Evolutionary conservation across 139 green algal genomes (phyloP).

Genomic region (Haematococcus sp.): DNA sequence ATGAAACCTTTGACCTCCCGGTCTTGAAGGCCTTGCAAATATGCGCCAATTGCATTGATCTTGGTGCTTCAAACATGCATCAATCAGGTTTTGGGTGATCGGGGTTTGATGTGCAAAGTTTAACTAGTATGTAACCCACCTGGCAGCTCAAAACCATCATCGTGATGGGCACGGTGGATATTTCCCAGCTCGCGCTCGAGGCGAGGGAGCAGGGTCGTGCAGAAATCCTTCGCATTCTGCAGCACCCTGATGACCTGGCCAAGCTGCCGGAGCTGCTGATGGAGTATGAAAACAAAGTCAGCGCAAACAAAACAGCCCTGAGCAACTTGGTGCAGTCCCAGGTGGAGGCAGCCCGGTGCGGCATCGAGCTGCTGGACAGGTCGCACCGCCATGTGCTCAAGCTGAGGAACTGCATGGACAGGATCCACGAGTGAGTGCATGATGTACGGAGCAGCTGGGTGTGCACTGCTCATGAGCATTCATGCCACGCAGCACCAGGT

Average conservation of each 20-base stretch:
- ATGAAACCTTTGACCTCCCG: too few species aligned
- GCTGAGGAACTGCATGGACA: conserved; percentile 41
- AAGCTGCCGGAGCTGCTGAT: conserved; percentile 40
- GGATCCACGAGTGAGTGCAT: conserved; percentile 42
- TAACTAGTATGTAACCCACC: too few species aligned
- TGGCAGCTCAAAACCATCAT: conserved; percentile 4
- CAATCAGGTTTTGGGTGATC: too few species aligned
- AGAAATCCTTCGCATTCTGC: conserved; percentile 47
- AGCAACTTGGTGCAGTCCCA: conserved; percentile 20
- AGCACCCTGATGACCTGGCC: conserved; percentile 64
- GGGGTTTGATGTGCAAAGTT: too few species aligned
- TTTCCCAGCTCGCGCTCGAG: conserved; percentile 25
- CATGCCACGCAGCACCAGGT: not conserved
- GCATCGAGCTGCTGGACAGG: conserved; percentile 68
- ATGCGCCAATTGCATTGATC: too few species aligned
- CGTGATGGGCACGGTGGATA: conserved; percentile 4
- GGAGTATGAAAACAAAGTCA: conserved; percentile 39
- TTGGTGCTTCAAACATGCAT: not conserved
- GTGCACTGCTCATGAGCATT: not conserved
- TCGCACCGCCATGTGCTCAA: conserved; percentile 51
- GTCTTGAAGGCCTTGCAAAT: too few species aligned
- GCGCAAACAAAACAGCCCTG: conserved; percentile 19
- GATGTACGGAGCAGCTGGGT: too few species aligned
- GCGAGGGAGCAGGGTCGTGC: conserved; percentile 38
- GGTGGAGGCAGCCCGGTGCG: conserved; percentile 55